Percentiles rank a stretch among this genome's conserved stretches.
These are phyloP conservation scores for apple (Malus domestica) DNA, from an alignment of 306 rosid species.

Conservation along the genomic window DNA sequence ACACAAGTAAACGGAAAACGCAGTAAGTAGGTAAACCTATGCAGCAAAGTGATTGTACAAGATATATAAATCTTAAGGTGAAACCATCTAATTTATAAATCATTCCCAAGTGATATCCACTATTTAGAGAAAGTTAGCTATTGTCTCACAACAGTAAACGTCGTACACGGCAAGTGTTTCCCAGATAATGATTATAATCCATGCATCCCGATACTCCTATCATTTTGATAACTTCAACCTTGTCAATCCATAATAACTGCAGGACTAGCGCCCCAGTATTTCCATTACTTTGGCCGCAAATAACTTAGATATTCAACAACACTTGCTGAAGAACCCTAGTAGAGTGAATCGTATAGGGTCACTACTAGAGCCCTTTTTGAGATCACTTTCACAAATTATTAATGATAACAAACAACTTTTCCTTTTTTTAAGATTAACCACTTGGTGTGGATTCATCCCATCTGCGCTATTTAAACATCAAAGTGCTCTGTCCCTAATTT, in stretches of 20 bases:
- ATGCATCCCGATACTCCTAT: not conserved
- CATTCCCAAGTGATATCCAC: not conserved
- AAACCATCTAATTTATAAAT: not conserved
- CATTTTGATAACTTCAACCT: not conserved
- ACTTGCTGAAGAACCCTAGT: not conserved
- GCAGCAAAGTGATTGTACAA: not conserved
- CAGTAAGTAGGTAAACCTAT: not conserved
- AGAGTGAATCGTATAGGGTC: not conserved
- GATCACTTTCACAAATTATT: not conserved
- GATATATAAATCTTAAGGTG: not conserved
- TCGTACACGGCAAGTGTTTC: not conserved
- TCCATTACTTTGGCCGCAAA: not conserved
- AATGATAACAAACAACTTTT: not conserved
- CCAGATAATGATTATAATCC: not conserved
- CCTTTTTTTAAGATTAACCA: not conserved
- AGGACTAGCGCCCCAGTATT: not conserved
- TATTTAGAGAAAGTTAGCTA: not conserved
- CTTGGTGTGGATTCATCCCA: not conserved
- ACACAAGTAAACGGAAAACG: not conserved
- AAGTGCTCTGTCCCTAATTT: not conserved
- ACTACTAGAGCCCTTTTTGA: not conserved
- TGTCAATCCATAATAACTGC: not conserved
- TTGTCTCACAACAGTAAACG: not conserved
- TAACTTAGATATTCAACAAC: not conserved
- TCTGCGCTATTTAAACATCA: not conserved